Evolutionary conservation across 2,329 filamentous ascomycete species (phyloP).

Genomic region (Hypoxylon sp.): DNA sequence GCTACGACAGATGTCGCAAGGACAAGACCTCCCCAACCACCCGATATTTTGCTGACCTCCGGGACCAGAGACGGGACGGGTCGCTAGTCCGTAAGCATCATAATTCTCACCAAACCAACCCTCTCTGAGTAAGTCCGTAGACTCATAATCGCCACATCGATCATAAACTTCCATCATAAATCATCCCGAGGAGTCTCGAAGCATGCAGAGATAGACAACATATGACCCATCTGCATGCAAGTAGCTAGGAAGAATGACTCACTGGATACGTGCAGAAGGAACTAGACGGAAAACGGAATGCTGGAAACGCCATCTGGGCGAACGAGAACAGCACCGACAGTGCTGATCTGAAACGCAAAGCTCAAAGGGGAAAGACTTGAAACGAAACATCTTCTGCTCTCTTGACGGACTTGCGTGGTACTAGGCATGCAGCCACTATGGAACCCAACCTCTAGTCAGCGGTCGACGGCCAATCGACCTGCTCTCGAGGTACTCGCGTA

Average conservation of each 20-base stretch:
- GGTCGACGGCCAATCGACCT: constrained; percentile 35
- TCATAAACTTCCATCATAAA: constrained; percentile 10
- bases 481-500: constrained; percentile 28
- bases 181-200: constrained; percentile 11
- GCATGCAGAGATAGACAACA: constrained; percentile 28
- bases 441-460: neutral
- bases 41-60: constrained; percentile 32
- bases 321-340: constrained; percentile 37
- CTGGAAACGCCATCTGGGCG: constrained; percentile 21
- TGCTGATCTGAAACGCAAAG: constrained; percentile 49
- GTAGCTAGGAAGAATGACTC: constrained; percentile 48
- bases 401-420: neutral
- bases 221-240: constrained; percentile 35
- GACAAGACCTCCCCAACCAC: constrained; percentile 40
- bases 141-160: constrained; percentile 2
- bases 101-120: constrained; percentile 21
- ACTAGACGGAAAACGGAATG: constrained; percentile 21
- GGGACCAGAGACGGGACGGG: constrained; percentile 32
- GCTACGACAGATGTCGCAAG: constrained; percentile 19
- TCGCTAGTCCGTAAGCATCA: constrained; percentile 26
- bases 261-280: constrained; percentile 25
- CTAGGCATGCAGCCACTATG: neutral
- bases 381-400: constrained; percentile 42
- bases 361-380: constrained; percentile 46
- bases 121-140: constrained; percentile 10